phyloP scores from a whole-genome alignment of 2,329 filamentous ascomycete species.

The Ramularia collo-cygni region DNA sequence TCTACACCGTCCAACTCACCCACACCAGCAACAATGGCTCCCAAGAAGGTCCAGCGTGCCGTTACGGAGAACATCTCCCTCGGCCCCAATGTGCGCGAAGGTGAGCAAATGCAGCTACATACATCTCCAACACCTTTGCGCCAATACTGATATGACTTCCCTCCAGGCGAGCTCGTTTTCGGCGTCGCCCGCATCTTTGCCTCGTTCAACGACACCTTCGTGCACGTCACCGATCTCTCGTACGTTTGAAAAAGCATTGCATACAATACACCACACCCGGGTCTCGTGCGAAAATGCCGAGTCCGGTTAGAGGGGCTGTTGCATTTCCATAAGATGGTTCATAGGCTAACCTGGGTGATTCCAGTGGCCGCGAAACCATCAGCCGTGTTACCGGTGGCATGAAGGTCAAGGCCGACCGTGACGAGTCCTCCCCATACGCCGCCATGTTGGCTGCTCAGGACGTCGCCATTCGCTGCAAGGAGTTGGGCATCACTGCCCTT shows the following conservation, averaged over 20 bases:
- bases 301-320: slow-evolving; percentile 2
- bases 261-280: slow-evolving; percentile 8
- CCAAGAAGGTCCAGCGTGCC: slow-evolving; percentile 74
- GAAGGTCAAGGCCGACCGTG: slow-evolving; percentile 99
- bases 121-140: too few relatives aligned
- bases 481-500: slow-evolving; percentile 84
- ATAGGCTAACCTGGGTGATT: slow-evolving; percentile 64
- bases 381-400: slow-evolving; percentile 99
- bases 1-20: slow-evolving; percentile 22
- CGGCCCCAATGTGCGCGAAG: slow-evolving; percentile 93
- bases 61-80: slow-evolving; percentile 96
- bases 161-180: slow-evolving; percentile 86
- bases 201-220: slow-evolving; percentile 60
- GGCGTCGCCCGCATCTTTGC: slow-evolving; percentile 97
- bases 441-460: slow-evolving; percentile 99
- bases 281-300: neutral
- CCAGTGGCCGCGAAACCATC: slow-evolving; percentile 98
- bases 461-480: slow-evolving; percentile 83
- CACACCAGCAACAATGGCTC: slow-evolving; percentile 66
- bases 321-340: slow-evolving; percentile 27
- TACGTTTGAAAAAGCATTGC: slow-evolving; percentile 28
- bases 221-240: slow-evolving; percentile 97
- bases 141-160: slow-evolving; percentile 22
- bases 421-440: slow-evolving; percentile 99
- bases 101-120: slow-evolving; percentile 57